These are phyloP conservation scores for Yarrowia sp. DNA, from an alignment of 805 yeast species.

Conservation along the genomic window DNA sequence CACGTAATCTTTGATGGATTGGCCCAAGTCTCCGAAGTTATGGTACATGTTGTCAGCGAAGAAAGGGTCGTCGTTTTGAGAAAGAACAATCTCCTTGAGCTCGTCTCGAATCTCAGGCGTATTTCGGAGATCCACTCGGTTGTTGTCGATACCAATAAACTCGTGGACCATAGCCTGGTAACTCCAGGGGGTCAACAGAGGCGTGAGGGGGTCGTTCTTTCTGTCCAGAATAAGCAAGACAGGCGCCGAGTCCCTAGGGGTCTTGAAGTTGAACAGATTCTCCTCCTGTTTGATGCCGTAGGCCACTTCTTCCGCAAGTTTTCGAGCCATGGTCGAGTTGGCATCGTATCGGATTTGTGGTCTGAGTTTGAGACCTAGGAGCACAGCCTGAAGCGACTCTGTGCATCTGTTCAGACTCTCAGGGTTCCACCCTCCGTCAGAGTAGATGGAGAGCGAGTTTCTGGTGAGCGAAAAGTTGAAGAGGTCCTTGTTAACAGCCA, in stretches of 20 bases:
- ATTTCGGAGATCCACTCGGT: slow-evolving; percentile 64
- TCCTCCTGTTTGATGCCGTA: slow-evolving; percentile 38
- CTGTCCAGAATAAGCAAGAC: slow-evolving; percentile 75
- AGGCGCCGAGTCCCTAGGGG: slow-evolving; percentile 61
- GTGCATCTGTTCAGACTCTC: slow-evolving; percentile 44
- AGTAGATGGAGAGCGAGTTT: slow-evolving; percentile 31
- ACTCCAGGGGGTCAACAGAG: slow-evolving; percentile 93
- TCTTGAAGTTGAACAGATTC: slow-evolving; percentile 61
- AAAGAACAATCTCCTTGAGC: slow-evolving; percentile 59
- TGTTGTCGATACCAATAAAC: slow-evolving; percentile 74
- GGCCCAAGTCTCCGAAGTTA: slow-evolving; percentile 90
- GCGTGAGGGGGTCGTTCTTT: slow-evolving; percentile 87
- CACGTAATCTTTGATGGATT: slow-evolving; percentile 21
- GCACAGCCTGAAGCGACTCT: slow-evolving; percentile 51
- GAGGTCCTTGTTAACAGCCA: slow-evolving; percentile 66
- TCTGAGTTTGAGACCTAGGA: slow-evolving; percentile 68
- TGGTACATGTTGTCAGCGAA: slow-evolving; percentile 76
- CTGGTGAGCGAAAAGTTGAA: slow-evolving; percentile 42
- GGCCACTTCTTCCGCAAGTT: slow-evolving; percentile 64
- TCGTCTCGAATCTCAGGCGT: slow-evolving; percentile 58
- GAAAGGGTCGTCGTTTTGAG: slow-evolving; percentile 63
- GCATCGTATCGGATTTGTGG: slow-evolving; percentile 79
- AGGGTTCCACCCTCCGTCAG: slow-evolving; percentile 46
- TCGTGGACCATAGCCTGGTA: slow-evolving; percentile 98
- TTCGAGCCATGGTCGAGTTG: slow-evolving; percentile 59